Evolutionary conservation across 371 early-diverging fungal genomes (phyloP), one percentile per base, ranked within the genome.

Genomic region (Encephalitozoon romaleae): DNA sequence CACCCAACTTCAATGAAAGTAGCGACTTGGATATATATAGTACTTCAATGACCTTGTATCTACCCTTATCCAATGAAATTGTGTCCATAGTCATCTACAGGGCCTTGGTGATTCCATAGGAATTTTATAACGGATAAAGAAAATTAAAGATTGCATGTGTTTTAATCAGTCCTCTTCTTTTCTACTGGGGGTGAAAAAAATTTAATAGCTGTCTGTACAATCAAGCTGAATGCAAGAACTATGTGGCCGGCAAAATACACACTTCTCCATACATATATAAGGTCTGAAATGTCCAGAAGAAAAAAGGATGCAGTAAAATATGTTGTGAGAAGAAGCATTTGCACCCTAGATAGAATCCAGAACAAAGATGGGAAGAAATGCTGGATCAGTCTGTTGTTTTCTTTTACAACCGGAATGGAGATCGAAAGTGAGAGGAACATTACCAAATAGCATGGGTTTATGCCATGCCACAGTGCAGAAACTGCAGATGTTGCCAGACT

Each of bases 301-400:
- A 74, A 78, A 55, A 81, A 81, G n/a, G 81, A 79, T 3, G 76
- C 4, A 4, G 79, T 75, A 45, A 78, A 78, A 42, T 78, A 81
- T 63, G 70, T 51, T 4, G 78, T 49, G 64, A 81, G 76, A 38
- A 76, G n/a, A 47, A 75, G 26, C 72, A 78, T 72, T 39, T 72
- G 72, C 9, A 72, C 23, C 53, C 59, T 64, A 6, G 38, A 52
- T 6, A 81, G 38, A 34, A 76, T 30, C 42, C 43, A 41, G 70
- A 34, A 47, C 21, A 30, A 4, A 18, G 66, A 34, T 47, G 54
- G 65, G 5, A 1, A 41, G 38, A 51, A 66, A 1, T 30, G 25
- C 66, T 53, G 39, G 32, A 77, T n/a, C 6, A 81, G n/a, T 4
- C 15, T 71, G 9, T 70, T 66, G 41, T 74, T 71, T 9, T 38